Evolutionary conservation across 345 rosid species (phyloP).

Genomic region (Acer campestre): DNA sequence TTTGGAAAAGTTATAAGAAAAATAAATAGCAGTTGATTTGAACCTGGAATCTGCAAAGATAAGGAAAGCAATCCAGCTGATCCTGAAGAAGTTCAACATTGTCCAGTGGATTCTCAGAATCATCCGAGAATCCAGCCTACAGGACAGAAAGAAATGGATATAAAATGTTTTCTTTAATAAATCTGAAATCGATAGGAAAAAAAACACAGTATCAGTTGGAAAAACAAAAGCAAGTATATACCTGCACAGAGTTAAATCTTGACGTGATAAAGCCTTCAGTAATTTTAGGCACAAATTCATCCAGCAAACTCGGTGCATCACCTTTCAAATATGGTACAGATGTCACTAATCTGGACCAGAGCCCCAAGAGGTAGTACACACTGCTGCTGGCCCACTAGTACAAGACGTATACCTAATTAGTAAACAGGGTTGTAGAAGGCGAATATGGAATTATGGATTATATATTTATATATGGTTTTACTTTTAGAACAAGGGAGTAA

Average conservation of each 20-base stretch:
- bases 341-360: conserved; percentile 95
- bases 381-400: conserved; percentile 99
- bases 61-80: conserved; percentile 97
- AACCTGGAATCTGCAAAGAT: conserved; percentile 99
- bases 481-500: neutral
- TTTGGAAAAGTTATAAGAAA: conserved; percentile 2
- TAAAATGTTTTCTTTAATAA: neutral
- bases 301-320: conserved; percentile 96
- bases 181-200: neutral
- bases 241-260: conserved; percentile 97
- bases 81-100: conserved; percentile 98
- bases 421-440: conserved; percentile 8
- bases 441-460: conserved; percentile 14
- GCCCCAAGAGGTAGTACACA: conserved; percentile 92
- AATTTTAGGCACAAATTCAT: conserved; percentile 97
- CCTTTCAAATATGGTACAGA: conserved; percentile 96
- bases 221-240: conserved; percentile 26
- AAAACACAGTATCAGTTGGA: neutral
- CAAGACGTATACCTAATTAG: conserved; percentile 28
- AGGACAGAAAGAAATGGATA: conserved; percentile 15
- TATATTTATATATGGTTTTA: conserved; percentile 18
- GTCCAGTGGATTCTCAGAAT: conserved; percentile 92
- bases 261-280: conserved; percentile 94
- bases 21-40: neutral
- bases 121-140: conserved; percentile 83